Percentiles rank a stretch among this genome's conserved stretches.
Conservation (phyloP, 257 asterid species). For the Sherardia arvensis region DNA sequence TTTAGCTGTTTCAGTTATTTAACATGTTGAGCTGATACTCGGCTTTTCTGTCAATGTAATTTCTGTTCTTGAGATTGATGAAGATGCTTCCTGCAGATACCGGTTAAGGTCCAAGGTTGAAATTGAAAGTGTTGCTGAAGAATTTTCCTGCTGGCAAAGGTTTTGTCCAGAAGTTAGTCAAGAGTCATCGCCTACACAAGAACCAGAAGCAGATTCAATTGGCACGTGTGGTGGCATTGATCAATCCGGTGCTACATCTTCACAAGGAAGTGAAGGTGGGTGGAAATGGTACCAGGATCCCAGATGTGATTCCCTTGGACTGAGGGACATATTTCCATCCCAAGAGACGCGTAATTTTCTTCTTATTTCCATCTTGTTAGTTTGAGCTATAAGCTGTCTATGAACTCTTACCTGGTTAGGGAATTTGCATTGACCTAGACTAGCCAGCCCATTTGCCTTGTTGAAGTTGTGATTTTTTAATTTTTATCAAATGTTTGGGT, state of each 20-base stretch:
- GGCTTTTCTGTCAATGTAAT: neutral
- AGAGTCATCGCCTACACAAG: too few relatives aligned
- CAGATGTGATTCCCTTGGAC: constrained; percentile 77
- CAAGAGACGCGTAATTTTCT: constrained; percentile 53
- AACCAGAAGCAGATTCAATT: constrained; percentile 53
- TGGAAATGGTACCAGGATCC: constrained; percentile 89
- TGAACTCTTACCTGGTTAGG: neutral
- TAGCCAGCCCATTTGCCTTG: too few relatives aligned
- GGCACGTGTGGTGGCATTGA: constrained; percentile 75
- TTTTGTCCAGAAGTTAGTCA: too few relatives aligned
- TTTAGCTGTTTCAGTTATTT: neutral
- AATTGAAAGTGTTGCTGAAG: too few relatives aligned
- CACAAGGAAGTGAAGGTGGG: constrained; percentile 47
- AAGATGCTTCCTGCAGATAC: too few relatives aligned
- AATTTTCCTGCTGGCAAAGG: too few relatives aligned
- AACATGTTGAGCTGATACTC: neutral
- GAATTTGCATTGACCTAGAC: neutral
- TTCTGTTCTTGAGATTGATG: too few relatives aligned
- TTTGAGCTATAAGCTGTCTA: neutral
- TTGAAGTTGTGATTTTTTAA: too few relatives aligned
- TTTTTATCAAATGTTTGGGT: too few relatives aligned
- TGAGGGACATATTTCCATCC: constrained; percentile 75
- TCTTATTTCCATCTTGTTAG: neutral
- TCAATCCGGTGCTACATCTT: constrained; percentile 43
- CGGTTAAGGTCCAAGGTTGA: too few relatives aligned